These are phyloP conservation scores for Chaetomium sp. DNA, from an alignment of 2,329 filamentous ascomycete genomes.

Conservation along the genomic window DNA sequence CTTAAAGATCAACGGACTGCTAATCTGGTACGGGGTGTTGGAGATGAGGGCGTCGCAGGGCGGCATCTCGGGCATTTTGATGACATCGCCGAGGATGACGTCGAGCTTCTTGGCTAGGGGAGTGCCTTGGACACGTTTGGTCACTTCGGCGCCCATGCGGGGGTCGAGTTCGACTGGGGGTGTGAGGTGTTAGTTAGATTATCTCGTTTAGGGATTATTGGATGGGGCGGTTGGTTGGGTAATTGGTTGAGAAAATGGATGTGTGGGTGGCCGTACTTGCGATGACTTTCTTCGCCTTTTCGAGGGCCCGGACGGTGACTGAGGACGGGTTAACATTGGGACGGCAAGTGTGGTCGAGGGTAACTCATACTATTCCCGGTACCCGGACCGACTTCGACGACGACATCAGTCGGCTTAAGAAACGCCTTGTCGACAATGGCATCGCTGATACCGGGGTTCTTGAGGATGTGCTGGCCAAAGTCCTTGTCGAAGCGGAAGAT, in stretches of 20 bases:
- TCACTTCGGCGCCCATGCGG: slow-evolving; percentile 91
- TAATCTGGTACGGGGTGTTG: slow-evolving; percentile 77
- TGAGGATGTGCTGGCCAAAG: slow-evolving; percentile 82
- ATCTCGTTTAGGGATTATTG: too few species aligned
- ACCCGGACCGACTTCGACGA: slow-evolving; percentile 88
- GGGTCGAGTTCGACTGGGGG: slow-evolving; percentile 77
- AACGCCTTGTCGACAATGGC: slow-evolving; percentile 72
- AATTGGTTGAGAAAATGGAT: neutral
- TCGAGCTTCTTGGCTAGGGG: slow-evolving; percentile 79
- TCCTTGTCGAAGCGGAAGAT: slow-evolving; percentile 97
- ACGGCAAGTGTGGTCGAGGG: neutral
- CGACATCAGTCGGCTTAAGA: slow-evolving; percentile 82
- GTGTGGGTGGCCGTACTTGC: slow-evolving; percentile 34
- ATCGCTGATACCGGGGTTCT: slow-evolving; percentile 38
- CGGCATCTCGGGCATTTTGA: slow-evolving; percentile 67
- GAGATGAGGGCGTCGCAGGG: slow-evolving; percentile 62
- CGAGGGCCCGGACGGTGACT: slow-evolving; percentile 80
- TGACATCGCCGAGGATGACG: slow-evolving; percentile 84
- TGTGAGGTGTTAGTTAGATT: slow-evolving; percentile 38
- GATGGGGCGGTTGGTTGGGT: neutral
- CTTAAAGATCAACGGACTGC: slow-evolving; percentile 80
- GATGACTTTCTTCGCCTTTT: slow-evolving; percentile 73
- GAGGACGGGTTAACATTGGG: slow-evolving; percentile 59
- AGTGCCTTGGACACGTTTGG: slow-evolving; percentile 85
- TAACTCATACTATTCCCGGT: slow-evolving; percentile 64